These are phyloP conservation scores for Austroboletus sp. DNA, from an alignment of 1,284 basidiomycete genomes.

Conservation along the genomic window DNA sequence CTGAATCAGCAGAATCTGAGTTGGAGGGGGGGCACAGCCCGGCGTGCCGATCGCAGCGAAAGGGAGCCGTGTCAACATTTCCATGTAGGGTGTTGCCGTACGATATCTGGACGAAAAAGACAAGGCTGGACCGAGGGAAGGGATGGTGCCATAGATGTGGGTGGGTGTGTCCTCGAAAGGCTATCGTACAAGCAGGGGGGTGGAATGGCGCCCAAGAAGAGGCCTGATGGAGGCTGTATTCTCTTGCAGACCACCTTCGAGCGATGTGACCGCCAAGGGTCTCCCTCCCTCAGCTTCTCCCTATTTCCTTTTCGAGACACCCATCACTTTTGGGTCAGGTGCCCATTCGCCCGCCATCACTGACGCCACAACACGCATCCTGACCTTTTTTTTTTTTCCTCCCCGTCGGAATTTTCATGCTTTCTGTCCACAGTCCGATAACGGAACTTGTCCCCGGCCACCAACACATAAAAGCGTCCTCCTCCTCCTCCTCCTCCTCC, in stretches of 20 bases:
- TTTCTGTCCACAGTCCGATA: slow-evolving; percentile 33
- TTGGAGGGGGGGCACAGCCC: slow-evolving; percentile 23
- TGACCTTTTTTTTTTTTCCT: slow-evolving; percentile 16
- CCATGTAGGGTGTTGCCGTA: slow-evolving; percentile 31
- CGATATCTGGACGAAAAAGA: slow-evolving; percentile 26
- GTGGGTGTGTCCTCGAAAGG: slow-evolving; percentile 30
- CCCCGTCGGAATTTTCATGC: slow-evolving; percentile 33
- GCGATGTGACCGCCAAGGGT: slow-evolving; percentile 32
- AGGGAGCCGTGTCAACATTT: slow-evolving; percentile 28
- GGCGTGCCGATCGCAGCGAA: slow-evolving; percentile 30
- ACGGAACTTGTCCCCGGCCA: slow-evolving; percentile 32
- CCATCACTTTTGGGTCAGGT: slow-evolving; percentile 26
- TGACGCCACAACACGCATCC: slow-evolving; percentile 36
- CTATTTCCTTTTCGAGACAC: slow-evolving; percentile 19
- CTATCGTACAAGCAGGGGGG: slow-evolving; percentile 28
- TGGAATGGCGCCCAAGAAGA: slow-evolving; percentile 22
- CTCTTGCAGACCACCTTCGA: slow-evolving; percentile 24
- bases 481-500: neutral
- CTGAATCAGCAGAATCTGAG: slow-evolving; percentile 28
- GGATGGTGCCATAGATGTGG: slow-evolving; percentile 23
- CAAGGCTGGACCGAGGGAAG: slow-evolving; percentile 8
- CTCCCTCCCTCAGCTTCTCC: slow-evolving; percentile 6
- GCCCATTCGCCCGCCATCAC: slow-evolving; percentile 33
- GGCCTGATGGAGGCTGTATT: slow-evolving; percentile 17
- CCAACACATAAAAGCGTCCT: slow-evolving; percentile 29